Conservation (phyloP, 257 asterid genomes). For the Rauvolfia tetraphylla region DNA sequence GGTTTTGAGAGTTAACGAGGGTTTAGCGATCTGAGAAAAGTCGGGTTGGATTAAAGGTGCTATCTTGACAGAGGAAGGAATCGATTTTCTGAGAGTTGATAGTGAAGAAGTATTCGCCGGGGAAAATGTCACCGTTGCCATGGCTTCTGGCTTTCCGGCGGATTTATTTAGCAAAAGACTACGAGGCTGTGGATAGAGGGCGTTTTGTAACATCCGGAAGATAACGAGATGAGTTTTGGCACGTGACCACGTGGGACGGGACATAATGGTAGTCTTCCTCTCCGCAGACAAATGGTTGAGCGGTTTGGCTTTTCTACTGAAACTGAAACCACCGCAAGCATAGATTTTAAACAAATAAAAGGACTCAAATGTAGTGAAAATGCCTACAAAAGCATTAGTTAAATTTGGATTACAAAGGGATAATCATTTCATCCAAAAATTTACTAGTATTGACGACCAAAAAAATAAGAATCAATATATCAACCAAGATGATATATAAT, state of each 20-base stretch:
- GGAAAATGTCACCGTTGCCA: conserved; percentile 11
- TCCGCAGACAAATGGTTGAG: too few species aligned
- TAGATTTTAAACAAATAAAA: too few species aligned
- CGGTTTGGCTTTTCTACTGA: too few species aligned
- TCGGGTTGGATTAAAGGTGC: conserved; percentile 12
- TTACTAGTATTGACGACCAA: not conserved
- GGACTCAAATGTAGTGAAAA: too few species aligned
- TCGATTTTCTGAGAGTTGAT: conserved; percentile 35
- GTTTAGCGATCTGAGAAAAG: conserved; percentile 2
- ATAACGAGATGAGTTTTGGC: not conserved
- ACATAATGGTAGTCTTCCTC: too few species aligned
- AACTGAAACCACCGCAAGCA: too few species aligned
- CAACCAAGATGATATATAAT: not conserved
- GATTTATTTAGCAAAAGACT: too few species aligned
- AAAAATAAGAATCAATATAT: not conserved
- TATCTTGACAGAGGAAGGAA: conserved; percentile 5
- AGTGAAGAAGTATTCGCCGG: conserved; percentile 25
- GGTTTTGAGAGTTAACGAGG: conserved; percentile 26
- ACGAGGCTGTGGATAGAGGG: not conserved
- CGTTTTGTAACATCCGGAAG: not conserved
- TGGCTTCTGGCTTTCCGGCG: not conserved
- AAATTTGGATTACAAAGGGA: not conserved
- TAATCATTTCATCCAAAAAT: not conserved
- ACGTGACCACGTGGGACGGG: not conserved
- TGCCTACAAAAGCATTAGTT: too few species aligned